Base-by-base conservation (phyloP, 1,139 yeast species). In the Magnusiomyces suaveolens region DNA sequence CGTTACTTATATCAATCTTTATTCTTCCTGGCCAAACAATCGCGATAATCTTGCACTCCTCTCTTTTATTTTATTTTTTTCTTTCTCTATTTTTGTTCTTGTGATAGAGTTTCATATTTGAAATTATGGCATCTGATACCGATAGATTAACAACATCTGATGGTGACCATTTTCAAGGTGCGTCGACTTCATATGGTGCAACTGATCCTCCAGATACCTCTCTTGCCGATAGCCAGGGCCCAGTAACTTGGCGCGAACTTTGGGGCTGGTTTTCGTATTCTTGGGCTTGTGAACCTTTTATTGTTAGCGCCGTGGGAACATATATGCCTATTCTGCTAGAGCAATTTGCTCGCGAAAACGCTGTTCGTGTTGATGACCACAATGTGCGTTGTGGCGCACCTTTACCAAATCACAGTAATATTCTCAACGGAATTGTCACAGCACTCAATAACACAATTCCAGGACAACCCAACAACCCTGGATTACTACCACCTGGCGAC, bases 221-320 rank as follows among this genome's bases (percentile, higher is more conserved):
- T 14, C 23, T 2, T 39, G 39, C 32, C 18, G 48, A 47, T 16
- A 32, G 21, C 29, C 64, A 62, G 38, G 44, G 50, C 12, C 56
- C 57, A 12, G 57, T 62, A 8, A 56, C 60, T 32, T 51, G 46
- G 26, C 32, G 44, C 24, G 67, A 63, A 48, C 62, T 67, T 16
- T 53, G 65, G 49, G 73, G 73, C 24, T 70, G 73, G 74, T 69
- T 67, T 60, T 69, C 80, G 10, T 81, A 79, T 60, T 73, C 82
- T 1, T 81, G 84, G 77, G 87, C 88, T 0, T 79, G 85, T 38
- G 89, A 84, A 64, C 89, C 90, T 0, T 84, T 83, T 63, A 76
- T 82, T 12, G 89, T 84, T 3, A 79, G 84, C 41, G 87, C 83
- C 1, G 82, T 84, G 6, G 82, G 88, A 1, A 83, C 88, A 0